Conservation (phyloP, 805 yeast species). For the Saccharomycopsis schoenii region DNA sequence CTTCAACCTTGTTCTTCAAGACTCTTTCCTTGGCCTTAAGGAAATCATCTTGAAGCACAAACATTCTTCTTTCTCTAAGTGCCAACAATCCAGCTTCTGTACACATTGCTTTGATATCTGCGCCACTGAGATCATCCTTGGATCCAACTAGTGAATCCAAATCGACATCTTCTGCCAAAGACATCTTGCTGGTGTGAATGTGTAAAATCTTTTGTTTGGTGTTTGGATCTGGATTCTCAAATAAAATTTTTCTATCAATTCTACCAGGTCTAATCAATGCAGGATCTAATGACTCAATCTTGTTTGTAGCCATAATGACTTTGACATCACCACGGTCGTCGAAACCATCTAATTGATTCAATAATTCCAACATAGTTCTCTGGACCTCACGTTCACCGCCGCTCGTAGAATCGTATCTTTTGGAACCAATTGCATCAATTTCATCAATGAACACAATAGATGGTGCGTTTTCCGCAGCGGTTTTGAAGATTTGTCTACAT, state of each 20-base stretch:
- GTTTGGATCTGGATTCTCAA: slow-evolving; percentile 90
- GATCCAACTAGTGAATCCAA: slow-evolving; percentile 87
- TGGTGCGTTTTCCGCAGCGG: slow-evolving; percentile 95
- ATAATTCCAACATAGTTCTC: slow-evolving; percentile 92
- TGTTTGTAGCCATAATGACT: slow-evolving; percentile 95
- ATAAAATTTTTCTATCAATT: slow-evolving; percentile 92
- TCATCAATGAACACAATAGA: slow-evolving; percentile 98
- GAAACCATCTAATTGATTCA: slow-evolving; percentile 93
- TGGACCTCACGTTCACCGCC: slow-evolving; percentile 96
- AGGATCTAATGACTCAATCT: slow-evolving; percentile 89
- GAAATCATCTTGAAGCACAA: slow-evolving; percentile 95
- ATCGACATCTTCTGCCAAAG: slow-evolving; percentile 86
- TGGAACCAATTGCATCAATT: slow-evolving; percentile 98
- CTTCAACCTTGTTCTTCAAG: slow-evolving; percentile 56
- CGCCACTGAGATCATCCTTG: slow-evolving; percentile 97
- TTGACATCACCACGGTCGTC: slow-evolving; percentile 90
- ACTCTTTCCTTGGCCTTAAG: slow-evolving; percentile 62
- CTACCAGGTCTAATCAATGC: slow-evolving; percentile 95
- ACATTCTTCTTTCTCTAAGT: slow-evolving; percentile 89
- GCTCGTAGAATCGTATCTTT: slow-evolving; percentile 76
- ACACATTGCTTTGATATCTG: slow-evolving; percentile 94
- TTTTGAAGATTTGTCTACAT: slow-evolving; percentile 88
- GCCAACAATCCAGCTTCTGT: slow-evolving; percentile 98
- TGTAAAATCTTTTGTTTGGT: slow-evolving; percentile 90
- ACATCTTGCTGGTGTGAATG: slow-evolving; percentile 94